Percentiles rank a stretch among this genome's conserved stretches.
Conservation (phyloP, 768 basidiomycete genomes). For the Pulveroboletus ravenelii region DNA sequence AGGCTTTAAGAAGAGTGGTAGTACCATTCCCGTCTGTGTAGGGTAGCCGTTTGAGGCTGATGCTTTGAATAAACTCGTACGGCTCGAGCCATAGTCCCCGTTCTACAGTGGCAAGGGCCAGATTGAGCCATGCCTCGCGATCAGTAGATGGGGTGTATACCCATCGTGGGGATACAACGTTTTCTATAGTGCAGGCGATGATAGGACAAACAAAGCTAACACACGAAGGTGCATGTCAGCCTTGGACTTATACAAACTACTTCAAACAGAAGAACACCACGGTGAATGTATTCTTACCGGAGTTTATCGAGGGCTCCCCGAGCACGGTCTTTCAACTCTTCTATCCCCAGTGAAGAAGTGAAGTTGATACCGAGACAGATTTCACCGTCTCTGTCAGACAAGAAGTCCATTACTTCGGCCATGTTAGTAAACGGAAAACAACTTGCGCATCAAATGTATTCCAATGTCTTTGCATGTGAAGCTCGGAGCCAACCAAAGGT, state of each 20-base stretch:
- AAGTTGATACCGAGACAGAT: constrained; percentile 18
- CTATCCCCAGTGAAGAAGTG: constrained; percentile 3
- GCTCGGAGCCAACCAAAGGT: no score
- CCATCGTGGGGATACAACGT: constrained; percentile 11
- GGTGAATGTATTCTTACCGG: constrained; percentile 4
- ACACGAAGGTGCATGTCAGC: no score
- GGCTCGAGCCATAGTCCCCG: constrained; percentile 14
- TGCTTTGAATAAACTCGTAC: constrained; percentile 13
- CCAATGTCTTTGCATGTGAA: no score
- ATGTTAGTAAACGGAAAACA: no score
- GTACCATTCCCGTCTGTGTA: neutral
- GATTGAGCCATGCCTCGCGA: constrained; percentile 21
- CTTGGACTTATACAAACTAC: no score
- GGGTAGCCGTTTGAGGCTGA: constrained; percentile 4
- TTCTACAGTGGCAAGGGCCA: constrained; percentile 15
- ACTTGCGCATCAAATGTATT: no score
- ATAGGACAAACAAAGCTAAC: constrained; percentile 1
- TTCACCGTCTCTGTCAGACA: constrained; percentile 11
- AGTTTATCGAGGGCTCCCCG: constrained; percentile 18
- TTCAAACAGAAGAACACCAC: neutral
- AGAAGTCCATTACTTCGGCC: neutral
- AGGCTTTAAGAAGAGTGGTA: neutral
- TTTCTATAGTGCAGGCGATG: constrained; percentile 7
- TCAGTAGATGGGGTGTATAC: constrained; percentile 23
- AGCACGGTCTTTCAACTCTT: constrained; percentile 7